Base-by-base conservation (phyloP, 805 yeast species). In the Kazachstania taianensis region DNA sequence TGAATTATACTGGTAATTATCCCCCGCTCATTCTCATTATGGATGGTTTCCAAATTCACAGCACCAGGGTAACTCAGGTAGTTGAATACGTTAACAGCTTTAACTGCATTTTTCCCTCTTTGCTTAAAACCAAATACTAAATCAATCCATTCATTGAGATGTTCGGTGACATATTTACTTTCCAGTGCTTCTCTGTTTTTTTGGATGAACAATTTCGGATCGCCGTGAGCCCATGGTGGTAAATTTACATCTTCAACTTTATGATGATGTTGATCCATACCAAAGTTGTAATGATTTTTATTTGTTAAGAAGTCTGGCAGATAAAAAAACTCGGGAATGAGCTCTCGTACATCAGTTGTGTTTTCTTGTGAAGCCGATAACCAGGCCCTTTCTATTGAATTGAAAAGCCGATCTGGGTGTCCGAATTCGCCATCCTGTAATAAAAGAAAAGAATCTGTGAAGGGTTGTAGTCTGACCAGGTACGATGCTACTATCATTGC, bases 401-500 rank as follows among this genome's bases (percentile, higher is more conserved):
- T 69, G 51, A 85, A 85, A 7, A 84, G 55, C 37, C 96, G 59
- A 50, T 85, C 95, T 0, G 94, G 89, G 48, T 80, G 94, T 43
- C 85, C 95, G 62, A 85, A 83, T 38, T 73, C 78, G 0, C 94
- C 94, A 9, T 92, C 95, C 62, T 85, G 96, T 6, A 86, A 59
- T 14, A 82, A 52, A 28, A 83, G 57, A 49, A 81, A 84, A 0
- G 94, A 78, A 36, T 81, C 82, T 2, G 81, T 89, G 57, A 75
- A 82, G 0, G 96, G 96, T 42, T 78, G 72, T 18, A 85, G 47
- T 33, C 96, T 65, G 26, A 85, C 82, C 43, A 85, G 55, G 46
- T 72, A 85, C 0, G 92, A 80, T 0, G 94, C 70, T 2, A 84
- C 94, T 50, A 85, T 84, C 96, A 85, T 86, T 0, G 95, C 94